phyloP scores from a whole-genome alignment of 2,329 filamentous ascomycete genomes.

The Endocalyx cinctus region DNA sequence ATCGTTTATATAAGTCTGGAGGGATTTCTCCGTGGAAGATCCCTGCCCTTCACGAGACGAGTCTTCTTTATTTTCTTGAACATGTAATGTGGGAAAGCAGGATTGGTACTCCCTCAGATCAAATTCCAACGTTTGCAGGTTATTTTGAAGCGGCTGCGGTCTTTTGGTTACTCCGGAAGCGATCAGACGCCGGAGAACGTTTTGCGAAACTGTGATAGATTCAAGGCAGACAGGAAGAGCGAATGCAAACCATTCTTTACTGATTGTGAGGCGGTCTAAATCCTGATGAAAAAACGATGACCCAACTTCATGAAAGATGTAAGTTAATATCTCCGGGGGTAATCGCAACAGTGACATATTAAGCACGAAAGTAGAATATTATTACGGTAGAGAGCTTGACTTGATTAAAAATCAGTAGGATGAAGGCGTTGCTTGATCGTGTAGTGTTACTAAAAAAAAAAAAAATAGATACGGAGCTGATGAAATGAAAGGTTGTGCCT shows the following conservation, averaged over 20 bases:
- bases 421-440: constrained; percentile 17
- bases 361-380: too few species aligned
- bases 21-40: background rate
- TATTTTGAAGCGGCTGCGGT: background rate
- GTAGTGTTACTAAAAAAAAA: too few species aligned
- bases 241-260: constrained; percentile 7
- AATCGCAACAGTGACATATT: constrained; percentile 5
- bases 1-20: background rate
- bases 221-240: constrained; percentile 3
- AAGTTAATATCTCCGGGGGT: constrained; percentile 5
- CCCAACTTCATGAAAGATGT: constrained; percentile 7
- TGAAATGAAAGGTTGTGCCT: too few species aligned
- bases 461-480: too few species aligned
- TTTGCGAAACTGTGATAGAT: constrained; percentile 1
- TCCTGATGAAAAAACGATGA: constrained; percentile 5
- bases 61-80: background rate
- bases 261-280: constrained; percentile 6
- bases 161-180: constrained; percentile 1
- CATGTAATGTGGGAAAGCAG: background rate
- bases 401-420: constrained; percentile 5
- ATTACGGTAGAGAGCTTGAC: constrained; percentile 1
- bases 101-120: background rate
- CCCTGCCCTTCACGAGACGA: background rate
- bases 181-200: constrained; percentile 1
- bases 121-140: constrained; percentile 3